phyloP scores from a whole-genome alignment of 116 monocot species.

The Zostera marina region DNA sequence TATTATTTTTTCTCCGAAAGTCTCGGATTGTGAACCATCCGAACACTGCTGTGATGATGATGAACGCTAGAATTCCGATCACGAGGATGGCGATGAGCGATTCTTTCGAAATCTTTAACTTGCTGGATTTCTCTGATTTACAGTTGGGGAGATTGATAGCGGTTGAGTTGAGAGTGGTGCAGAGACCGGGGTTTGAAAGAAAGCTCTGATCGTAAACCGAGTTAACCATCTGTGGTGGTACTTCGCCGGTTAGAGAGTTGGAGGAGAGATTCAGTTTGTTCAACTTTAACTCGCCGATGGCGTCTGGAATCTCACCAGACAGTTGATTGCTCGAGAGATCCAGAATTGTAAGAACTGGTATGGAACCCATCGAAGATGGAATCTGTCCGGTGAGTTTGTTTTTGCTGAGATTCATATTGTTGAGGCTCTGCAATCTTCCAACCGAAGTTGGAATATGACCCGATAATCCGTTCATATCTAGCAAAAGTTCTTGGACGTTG shows the following conservation, averaged over 20 bases:
- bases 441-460: slow-evolving; percentile 38
- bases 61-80: slow-evolving; percentile 21
- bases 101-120: slow-evolving; percentile 1
- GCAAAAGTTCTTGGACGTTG: slow-evolving; percentile 21
- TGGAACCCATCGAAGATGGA: slow-evolving; percentile 30
- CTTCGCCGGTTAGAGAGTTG: slow-evolving; percentile 49
- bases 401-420: slow-evolving; percentile 34
- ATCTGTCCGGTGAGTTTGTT: slow-evolving; percentile 53
- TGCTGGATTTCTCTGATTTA: background rate
- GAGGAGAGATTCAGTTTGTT: slow-evolving; percentile 52
- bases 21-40: slow-evolving; percentile 14
- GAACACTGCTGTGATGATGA: slow-evolving; percentile 6
- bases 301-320: slow-evolving; percentile 35
- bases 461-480: slow-evolving; percentile 42
- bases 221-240: slow-evolving; percentile 36
- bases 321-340: slow-evolving; percentile 67
- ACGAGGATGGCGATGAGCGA: slow-evolving; percentile 19
- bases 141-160: slow-evolving; percentile 19
- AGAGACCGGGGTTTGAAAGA: slow-evolving; percentile 51
- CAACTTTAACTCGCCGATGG: slow-evolving; percentile 19
- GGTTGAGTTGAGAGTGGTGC: slow-evolving; percentile 14
- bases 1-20: slow-evolving; percentile 10
- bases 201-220: slow-evolving; percentile 43
- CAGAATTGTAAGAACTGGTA: slow-evolving; percentile 25
- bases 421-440: slow-evolving; percentile 13